phyloP scores from a whole-genome alignment of 2,329 filamentous ascomycete genomes.

The Cyclaneusma minus region DNA sequence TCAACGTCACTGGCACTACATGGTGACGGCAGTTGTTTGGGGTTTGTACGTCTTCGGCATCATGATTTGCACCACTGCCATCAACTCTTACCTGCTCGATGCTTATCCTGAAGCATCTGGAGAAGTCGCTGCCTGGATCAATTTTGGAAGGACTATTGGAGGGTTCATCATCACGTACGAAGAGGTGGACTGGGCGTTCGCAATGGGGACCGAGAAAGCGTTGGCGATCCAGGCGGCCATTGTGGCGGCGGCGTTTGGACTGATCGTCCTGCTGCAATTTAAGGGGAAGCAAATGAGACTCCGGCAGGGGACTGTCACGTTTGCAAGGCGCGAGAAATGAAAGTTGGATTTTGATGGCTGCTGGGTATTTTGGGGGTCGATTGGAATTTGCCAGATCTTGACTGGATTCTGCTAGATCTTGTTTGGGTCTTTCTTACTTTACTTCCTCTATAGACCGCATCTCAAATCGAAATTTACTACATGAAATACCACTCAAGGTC shows the following conservation, averaged over 20 bases:
- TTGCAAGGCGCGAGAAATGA: too few relatives aligned
- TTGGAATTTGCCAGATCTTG: too few relatives aligned
- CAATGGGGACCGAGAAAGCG: constrained; percentile 25
- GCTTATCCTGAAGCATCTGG: constrained; percentile 38
- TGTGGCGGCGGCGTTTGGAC: constrained; percentile 19
- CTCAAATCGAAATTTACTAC: too few relatives aligned
- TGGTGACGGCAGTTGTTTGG: constrained; percentile 31
- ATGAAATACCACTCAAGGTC: too few relatives aligned
- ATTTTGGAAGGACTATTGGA: constrained; percentile 29
- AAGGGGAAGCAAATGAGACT: constrained; percentile 24
- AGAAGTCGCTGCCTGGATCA: constrained; percentile 36
- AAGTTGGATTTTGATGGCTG: too few relatives aligned
- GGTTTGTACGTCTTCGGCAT: constrained; percentile 38
- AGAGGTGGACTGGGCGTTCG: constrained; percentile 31
- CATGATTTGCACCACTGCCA: constrained; percentile 35
- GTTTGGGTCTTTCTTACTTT: too few relatives aligned
- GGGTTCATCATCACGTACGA: constrained; percentile 37
- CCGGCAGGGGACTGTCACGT: too few relatives aligned
- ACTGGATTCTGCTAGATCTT: too few relatives aligned
- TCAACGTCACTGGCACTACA: constrained; percentile 32
- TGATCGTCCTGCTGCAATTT: constrained; percentile 20
- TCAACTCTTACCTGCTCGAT: constrained; percentile 36
- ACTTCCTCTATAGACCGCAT: too few relatives aligned
- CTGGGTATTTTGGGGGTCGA: too few relatives aligned
- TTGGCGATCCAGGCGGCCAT: constrained; percentile 31